Conservation (phyloP, 805 yeast species). For the Metschnikowia cerradonensis region DNA sequence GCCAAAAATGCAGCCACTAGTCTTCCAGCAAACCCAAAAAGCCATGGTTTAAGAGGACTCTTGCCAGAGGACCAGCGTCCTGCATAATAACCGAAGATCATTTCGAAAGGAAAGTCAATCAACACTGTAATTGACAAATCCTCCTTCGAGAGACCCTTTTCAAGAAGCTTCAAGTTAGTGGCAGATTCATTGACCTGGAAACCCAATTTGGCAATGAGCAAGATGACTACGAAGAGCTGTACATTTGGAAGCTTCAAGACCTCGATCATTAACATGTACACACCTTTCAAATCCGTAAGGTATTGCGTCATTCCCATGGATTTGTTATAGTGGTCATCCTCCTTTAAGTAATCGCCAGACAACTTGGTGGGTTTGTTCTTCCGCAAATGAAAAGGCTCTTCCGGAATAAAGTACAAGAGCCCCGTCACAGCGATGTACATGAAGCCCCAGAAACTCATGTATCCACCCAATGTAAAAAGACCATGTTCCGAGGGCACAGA, state of each 20-base stretch:
- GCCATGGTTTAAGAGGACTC: conserved; percentile 82
- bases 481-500: conserved; percentile 58
- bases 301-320: conserved; percentile 8
- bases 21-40: conserved; percentile 80
- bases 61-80: conserved; percentile 89
- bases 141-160: conserved; percentile 88
- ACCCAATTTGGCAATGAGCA: conserved; percentile 80
- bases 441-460: conserved; percentile 75
- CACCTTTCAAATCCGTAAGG: conserved; percentile 37
- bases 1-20: conserved; percentile 72
- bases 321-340: conserved; percentile 25
- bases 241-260: conserved; percentile 70
- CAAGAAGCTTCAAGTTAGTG: conserved; percentile 84
- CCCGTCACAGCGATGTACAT: conserved; percentile 65
- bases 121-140: conserved; percentile 89
- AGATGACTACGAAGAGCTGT: conserved; percentile 67
- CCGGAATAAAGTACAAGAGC: conserved; percentile 58
- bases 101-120: conserved; percentile 94
- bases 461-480: conserved; percentile 65
- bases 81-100: conserved; percentile 90
- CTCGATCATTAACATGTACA: conserved; percentile 62
- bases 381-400: conserved; percentile 57
- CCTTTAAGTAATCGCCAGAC: conserved; percentile 25
- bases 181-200: conserved; percentile 96
- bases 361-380: conserved; percentile 27